Evolutionary conservation across 768 basidiomycete genomes (phyloP).

Genomic region (Mycena vitilis): DNA sequence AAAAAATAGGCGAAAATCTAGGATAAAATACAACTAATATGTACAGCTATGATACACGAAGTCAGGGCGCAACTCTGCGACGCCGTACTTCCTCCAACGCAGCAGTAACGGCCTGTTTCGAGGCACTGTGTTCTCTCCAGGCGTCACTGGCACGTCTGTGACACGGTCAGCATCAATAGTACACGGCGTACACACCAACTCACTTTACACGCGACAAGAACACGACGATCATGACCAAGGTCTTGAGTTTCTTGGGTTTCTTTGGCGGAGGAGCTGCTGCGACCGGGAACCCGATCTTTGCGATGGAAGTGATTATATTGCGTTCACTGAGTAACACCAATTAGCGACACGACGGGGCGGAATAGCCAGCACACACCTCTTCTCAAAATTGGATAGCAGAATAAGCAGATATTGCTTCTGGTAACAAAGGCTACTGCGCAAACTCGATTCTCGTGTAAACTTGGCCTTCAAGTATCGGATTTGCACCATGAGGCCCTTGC

Average conservation of each 20-base stretch:
- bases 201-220: constrained; percentile 77
- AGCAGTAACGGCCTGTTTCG: constrained; percentile 69
- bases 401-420: constrained; percentile 91
- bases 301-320: constrained; percentile 80
- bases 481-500: constrained; percentile 91
- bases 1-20: constrained; percentile 26
- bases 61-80: constrained; percentile 49
- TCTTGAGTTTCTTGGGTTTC: constrained; percentile 66
- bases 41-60: constrained; percentile 32
- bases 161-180: constrained; percentile 22
- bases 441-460: constrained; percentile 84
- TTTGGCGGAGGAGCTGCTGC: constrained; percentile 48
- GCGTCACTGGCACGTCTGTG: constrained; percentile 67
- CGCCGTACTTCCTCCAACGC: constrained; percentile 80
- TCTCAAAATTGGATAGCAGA: constrained; percentile 77
- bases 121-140: constrained; percentile 73
- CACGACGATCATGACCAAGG: constrained; percentile 64
- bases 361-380: constrained; percentile 60
- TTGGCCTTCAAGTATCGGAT: constrained; percentile 94
- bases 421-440: constrained; percentile 81
- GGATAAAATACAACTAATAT: constrained; percentile 34
- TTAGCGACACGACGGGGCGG: constrained; percentile 27
- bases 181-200: constrained; percentile 39
- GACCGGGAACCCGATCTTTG: constrained; percentile 77
- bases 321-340: constrained; percentile 61